Percentiles rank a stretch among this genome's conserved stretches.
Conservation (phyloP, 192 early-diverging fungal genomes). For the Umbelopsis ramanniana region DNA sequence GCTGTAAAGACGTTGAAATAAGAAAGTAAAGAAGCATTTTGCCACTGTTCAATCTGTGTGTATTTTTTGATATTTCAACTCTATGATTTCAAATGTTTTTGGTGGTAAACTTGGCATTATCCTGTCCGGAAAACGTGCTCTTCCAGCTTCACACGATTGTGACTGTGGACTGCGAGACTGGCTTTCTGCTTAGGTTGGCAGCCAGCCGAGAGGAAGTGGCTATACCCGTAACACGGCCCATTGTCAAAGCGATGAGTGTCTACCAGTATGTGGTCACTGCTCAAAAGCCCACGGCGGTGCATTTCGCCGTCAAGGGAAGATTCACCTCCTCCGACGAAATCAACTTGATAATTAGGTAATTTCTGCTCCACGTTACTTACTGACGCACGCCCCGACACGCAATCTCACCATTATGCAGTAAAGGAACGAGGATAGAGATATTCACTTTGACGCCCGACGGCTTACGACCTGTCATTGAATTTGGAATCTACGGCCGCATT, state of each 20-base stretch:
- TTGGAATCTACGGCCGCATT: conserved; percentile 74
- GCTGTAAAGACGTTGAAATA: too few relatives aligned
- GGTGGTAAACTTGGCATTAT: too few relatives aligned
- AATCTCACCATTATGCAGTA: conserved; percentile 41
- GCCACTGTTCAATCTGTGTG: too few relatives aligned
- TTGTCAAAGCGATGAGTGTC: conserved; percentile 14
- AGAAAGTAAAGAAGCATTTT: too few relatives aligned
- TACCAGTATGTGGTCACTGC: conserved; percentile 80
- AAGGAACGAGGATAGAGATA: conserved; percentile 67
- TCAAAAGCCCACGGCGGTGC: conserved; percentile 77
- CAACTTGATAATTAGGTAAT: conserved; percentile 79
- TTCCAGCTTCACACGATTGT: background rate
- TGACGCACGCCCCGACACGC: background rate
- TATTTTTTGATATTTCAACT: too few relatives aligned
- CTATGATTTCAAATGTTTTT: too few relatives aligned
- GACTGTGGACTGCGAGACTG: background rate
- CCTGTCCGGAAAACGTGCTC: too few relatives aligned
- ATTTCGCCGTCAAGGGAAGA: conserved; percentile 60
- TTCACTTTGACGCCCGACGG: conserved; percentile 42
- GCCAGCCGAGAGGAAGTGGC: too few relatives aligned
- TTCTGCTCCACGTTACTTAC: background rate
- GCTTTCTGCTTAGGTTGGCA: background rate
- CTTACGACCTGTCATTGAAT: conserved; percentile 59
- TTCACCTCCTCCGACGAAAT: conserved; percentile 65
- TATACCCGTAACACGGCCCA: background rate